Percentiles rank a stretch among this genome's conserved stretches.
Conservation (phyloP, 805 yeast species). For the Candida manassasensis region DNA sequence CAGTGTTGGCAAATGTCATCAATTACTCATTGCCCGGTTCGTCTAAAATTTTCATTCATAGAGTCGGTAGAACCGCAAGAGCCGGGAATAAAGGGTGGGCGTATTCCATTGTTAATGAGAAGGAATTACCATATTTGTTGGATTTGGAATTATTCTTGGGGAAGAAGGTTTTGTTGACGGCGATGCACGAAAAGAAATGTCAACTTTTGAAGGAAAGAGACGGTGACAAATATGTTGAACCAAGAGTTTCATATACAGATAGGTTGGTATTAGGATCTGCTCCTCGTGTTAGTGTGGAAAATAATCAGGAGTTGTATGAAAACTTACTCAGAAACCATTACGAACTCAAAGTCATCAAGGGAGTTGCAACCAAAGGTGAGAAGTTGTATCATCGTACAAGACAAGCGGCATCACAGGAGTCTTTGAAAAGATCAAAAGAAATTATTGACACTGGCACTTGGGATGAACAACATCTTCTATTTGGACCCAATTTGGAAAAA, state of each 20-base stretch:
- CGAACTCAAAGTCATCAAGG: constrained; percentile 60
- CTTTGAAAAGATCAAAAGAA: constrained; percentile 82
- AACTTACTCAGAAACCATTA: constrained; percentile 56
- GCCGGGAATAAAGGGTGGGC: constrained; percentile 99
- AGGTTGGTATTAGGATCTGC: constrained; percentile 78
- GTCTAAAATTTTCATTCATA: constrained; percentile 89
- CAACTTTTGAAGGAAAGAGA: constrained; percentile 46
- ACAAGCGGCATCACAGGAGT: constrained; percentile 78
- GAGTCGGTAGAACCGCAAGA: constrained; percentile 99
- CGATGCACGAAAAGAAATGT: constrained; percentile 62
- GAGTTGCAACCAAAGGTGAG: constrained; percentile 84
- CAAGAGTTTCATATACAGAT: constrained; percentile 65
- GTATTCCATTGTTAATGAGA: constrained; percentile 77
- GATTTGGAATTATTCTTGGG: constrained; percentile 91
- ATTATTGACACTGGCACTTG: constrained; percentile 64
- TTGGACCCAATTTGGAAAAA: constrained; percentile 69
- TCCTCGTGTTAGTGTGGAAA: constrained; percentile 71
- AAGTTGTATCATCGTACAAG: constrained; percentile 81
- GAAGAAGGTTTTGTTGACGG: constrained; percentile 65
- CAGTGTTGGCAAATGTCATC: constrained; percentile 89
- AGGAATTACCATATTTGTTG: constrained; percentile 82
- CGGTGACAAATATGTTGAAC: constrained; percentile 41
- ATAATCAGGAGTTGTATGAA: constrained; percentile 65
- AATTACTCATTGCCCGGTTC: constrained; percentile 88
- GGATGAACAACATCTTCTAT: constrained; percentile 82